A percentile compares a stretch with the other conserved stretches of the same genome.
phyloP scores from a whole-genome alignment of 805 yeast genomes.

The Metschnikowia corniflorae region DNA sequence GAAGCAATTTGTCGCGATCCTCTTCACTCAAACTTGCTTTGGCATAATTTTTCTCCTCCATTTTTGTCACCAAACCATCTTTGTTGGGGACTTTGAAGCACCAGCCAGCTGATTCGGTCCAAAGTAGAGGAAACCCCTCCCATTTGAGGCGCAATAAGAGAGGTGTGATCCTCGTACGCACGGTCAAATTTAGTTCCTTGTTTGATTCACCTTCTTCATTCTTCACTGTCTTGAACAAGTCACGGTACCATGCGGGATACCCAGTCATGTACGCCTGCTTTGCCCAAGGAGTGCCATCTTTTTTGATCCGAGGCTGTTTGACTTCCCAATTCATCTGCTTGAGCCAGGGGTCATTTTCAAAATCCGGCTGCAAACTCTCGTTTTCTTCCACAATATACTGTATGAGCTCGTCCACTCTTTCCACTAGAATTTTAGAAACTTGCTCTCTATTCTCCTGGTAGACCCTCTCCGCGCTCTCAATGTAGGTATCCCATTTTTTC shows the following conservation, averaged over 20 bases:
- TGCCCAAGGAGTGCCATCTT: conserved; percentile 64
- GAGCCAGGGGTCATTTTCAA: conserved; percentile 79
- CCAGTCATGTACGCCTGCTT: conserved; percentile 80
- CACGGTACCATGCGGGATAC: conserved; percentile 90
- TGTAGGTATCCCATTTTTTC: conserved; percentile 65
- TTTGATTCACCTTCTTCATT: conserved; percentile 31
- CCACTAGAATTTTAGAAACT: conserved; percentile 56
- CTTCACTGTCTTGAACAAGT: conserved; percentile 37
- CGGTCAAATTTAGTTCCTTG: conserved; percentile 54
- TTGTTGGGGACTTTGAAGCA: conserved; percentile 61
- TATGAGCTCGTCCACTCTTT: conserved; percentile 59
- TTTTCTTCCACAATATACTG: conserved; percentile 33
- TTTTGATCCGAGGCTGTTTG: conserved; percentile 55
- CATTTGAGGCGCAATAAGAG: conserved; percentile 71
- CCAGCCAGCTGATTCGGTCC: conserved; percentile 86
- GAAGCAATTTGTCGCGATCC: conserved; percentile 23
- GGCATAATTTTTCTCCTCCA: conserved; percentile 39
- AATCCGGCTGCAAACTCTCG: conserved; percentile 26
- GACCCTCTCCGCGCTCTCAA: conserved; percentile 61
- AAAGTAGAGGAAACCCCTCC: conserved; percentile 79
- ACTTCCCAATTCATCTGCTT: conserved; percentile 86
- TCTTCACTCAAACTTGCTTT: conserved; percentile 28
- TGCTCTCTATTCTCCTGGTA: conserved; percentile 56
- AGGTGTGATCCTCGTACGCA: conserved; percentile 74
- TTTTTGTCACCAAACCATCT: conserved; percentile 26